Evolutionary conservation across 2,329 filamentous ascomycete genomes (phyloP), one percentile per base, ranked within the genome.

Genomic region (Fusarium sp.): DNA sequence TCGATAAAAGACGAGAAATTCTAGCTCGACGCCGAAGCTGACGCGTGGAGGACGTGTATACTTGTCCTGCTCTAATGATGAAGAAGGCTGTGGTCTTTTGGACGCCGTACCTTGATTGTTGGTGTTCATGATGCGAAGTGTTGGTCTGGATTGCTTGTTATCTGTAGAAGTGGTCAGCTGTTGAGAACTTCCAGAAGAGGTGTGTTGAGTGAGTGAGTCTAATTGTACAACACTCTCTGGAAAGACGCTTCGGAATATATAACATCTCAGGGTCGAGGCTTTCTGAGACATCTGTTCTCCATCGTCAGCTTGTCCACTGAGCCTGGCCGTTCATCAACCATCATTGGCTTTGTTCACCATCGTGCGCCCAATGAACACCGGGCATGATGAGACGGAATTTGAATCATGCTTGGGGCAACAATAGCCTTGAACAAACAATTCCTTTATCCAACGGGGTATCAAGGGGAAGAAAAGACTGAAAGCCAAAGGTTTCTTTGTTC

Each of bases 11-110:
- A 68, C 57, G n/a, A 76, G 50, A 22, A 73, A 78, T 40, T 73
- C 77, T 22, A 74, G 31, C 62, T 75, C 75, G 18, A 74, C 69
- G 2, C 77, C 77, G 33, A 75, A 79, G 52, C 74, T 73, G 11
- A 73, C 42, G 11, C 66, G 68, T 11, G 69, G 71, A 31, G 71
- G 74, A 6, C 70, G 66, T 16, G 68, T 76, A 31, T 69, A 58
- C 6, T 57, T 38, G 35, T 75, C 47, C 47, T 52, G 27, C 35
- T 36, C 16, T 36, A 14, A 18, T 35, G 33, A 35, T 36, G 35
- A 36, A 31, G 9, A 3, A 8, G 22, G 14, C 5, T 52, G 33
- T 11, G 27, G 22, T n/a, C 58, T 33, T 29, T 35, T 62, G 18
- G 40, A 25, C 42, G 16, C 2, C 14, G 5, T 40, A 25, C 54